Evolutionary conservation across 176 grass and related monocot species (phyloP), one percentile per base, ranked within the genome.

Genomic region (Phyllostachys edulis): DNA sequence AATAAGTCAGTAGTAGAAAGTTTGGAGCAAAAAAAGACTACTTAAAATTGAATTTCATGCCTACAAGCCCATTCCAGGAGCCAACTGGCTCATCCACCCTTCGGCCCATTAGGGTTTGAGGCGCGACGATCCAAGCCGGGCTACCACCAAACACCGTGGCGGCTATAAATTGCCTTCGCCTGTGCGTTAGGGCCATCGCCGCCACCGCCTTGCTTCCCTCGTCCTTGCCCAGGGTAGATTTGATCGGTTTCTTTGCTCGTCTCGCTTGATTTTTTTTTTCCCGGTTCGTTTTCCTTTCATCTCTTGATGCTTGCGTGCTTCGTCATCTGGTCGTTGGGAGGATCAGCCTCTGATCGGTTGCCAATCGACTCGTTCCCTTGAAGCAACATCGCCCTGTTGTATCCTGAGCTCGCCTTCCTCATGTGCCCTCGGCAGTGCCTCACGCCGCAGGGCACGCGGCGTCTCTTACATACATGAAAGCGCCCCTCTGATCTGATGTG

Each of bases 241-340:
- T 3, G 6, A 45, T 34, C 38, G 7, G 41, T 13, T 15, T 21
- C 27, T 34, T 8, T 63, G 0, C 6, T 34, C 6, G 7, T 18
- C 6, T 41, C 0, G 16, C 15, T 74, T 36, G 9, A 1, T 67
- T 67, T 54, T 27, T 8, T 47, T 20, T 20, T n/a, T 18, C 2
- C 54, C 0, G 1, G 24, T 59, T 65, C 0, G 21, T 18, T 18
- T 75, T 26, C 4, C 20, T 52, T 55, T 45, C 0, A 7, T 3
- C 32, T 63, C 24, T 3, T 52, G 2, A 66, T 50, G 41, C 73
- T 15, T 18, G 20, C 9, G 76, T 76, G 91, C 93, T 96, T 96
- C 90, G 74, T 93, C 87, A 93, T 96, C 93, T 96, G 90, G 88
- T 94, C 86, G 50, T 85, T 91, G 82, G 86, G 84, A 87, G 34